Conservation (phyloP, 1,284 basidiomycete species). For the Dichomitus squalens region DNA sequence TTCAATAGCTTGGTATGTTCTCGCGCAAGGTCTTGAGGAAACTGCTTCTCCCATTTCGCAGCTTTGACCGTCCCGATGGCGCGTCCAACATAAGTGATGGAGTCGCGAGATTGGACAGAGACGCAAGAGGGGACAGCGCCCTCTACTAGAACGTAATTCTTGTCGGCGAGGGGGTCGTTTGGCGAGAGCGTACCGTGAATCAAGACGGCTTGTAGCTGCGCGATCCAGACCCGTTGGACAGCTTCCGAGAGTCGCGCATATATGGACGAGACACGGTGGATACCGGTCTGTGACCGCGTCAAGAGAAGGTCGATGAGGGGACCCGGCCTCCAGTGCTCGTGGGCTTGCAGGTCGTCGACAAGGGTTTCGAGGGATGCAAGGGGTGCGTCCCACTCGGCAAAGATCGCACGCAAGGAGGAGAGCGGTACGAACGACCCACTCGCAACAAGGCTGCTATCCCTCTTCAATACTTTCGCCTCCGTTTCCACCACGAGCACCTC, state of each 20-base stretch:
- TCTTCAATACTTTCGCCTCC: constrained; percentile 74
- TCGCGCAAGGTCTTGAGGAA: constrained; percentile 65
- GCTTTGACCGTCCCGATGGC: constrained; percentile 83
- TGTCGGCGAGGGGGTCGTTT: constrained; percentile 58
- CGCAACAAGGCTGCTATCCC: constrained; percentile 73
- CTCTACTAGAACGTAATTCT: constrained; percentile 54
- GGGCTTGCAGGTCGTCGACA: constrained; percentile 58
- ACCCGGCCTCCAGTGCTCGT: constrained; percentile 68
- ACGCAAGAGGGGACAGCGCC: constrained; percentile 78
- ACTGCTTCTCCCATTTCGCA: constrained; percentile 77
- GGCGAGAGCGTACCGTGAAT: constrained; percentile 73
- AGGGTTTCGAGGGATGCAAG: constrained; percentile 68
- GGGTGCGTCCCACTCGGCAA: constrained; percentile 84
- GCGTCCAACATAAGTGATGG: constrained; percentile 85
- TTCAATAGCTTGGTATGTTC: constrained; percentile 69
- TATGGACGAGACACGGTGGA: constrained; percentile 72
- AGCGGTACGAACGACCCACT: constrained; percentile 81
- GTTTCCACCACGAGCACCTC: constrained; percentile 79
- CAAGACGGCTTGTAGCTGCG: constrained; percentile 76
- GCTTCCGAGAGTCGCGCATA: constrained; percentile 66
- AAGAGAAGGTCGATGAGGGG: constrained; percentile 77
- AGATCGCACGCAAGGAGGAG: constrained; percentile 77
- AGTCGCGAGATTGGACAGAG: constrained; percentile 70
- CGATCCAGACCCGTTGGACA: constrained; percentile 80
- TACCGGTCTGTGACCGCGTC: constrained; percentile 70